Conservation (phyloP, 768 basidiomycete genomes). For the Phanerochaete carnosa region DNA sequence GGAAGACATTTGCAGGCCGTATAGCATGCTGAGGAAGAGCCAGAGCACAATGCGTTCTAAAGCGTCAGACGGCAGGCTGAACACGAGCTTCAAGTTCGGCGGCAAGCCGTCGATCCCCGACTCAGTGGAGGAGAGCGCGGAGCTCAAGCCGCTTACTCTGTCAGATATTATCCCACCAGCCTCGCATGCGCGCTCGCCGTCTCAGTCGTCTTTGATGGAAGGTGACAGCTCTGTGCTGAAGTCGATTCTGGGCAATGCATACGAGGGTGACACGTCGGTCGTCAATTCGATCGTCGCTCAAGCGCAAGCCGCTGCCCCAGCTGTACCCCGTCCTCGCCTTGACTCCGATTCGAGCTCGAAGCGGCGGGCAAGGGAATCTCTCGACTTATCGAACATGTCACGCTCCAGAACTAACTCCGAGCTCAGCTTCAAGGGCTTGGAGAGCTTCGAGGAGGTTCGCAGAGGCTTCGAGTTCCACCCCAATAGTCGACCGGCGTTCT, state of each 20-base stretch:
- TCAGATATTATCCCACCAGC: constrained; percentile 76
- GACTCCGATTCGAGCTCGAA: constrained; percentile 46
- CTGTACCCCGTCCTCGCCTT: constrained; percentile 31
- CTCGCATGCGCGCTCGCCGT: constrained; percentile 46
- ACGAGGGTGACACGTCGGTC: constrained; percentile 25
- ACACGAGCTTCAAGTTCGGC: constrained; percentile 74
- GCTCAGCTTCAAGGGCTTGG: constrained; percentile 67
- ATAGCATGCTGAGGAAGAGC: constrained; percentile 23
- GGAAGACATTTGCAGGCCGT: constrained; percentile 32
- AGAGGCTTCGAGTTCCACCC: constrained; percentile 73
- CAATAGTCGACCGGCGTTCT: constrained; percentile 59
- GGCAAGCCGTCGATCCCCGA: constrained; percentile 34
- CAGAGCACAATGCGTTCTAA: constrained; percentile 35
- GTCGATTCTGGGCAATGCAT: constrained; percentile 24
- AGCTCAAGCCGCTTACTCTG: constrained; percentile 46
- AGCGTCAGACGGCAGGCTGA: constrained; percentile 63
- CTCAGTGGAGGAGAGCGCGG: constrained; percentile 10
- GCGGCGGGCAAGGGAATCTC: constrained; percentile 25
- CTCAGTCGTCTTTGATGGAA: constrained; percentile 34
- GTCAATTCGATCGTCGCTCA: constrained; percentile 14
- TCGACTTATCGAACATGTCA: constrained; percentile 10
- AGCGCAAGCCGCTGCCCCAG: constrained; percentile 29
- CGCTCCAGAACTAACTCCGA: constrained; percentile 43
- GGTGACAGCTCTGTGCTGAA: constrained; percentile 29
- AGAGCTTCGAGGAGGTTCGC: constrained; percentile 76